Evolutionary conservation across 108 stramenopile genomes (phyloP).

Genomic region (Nannochloropsis gaditana): DNA sequence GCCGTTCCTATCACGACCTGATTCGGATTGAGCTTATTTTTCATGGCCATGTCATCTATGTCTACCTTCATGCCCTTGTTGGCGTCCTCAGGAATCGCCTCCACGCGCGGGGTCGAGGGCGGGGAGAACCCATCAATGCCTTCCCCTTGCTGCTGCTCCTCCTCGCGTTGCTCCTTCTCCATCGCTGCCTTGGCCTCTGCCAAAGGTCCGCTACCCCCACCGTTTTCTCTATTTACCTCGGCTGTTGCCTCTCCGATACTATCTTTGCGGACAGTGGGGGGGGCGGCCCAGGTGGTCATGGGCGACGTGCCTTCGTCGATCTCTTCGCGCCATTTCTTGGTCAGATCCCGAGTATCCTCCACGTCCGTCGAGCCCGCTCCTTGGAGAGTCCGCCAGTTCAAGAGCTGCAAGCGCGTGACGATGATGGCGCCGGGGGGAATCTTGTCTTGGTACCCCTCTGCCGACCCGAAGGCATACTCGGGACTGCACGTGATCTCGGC

Average conservation of each 20-base stretch:
- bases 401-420: background rate
- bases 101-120: background rate
- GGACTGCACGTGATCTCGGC: background rate
- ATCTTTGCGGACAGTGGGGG: background rate
- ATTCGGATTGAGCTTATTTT: background rate
- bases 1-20: constrained; percentile 5
- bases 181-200: background rate
- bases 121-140: background rate
- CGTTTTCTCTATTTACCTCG: background rate
- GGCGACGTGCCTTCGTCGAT: background rate
- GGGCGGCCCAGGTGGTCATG: background rate
- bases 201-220: background rate
- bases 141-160: background rate
- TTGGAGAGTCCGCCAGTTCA: background rate
- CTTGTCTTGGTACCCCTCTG: background rate
- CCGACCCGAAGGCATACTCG: background rate
- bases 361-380: background rate
- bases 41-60: background rate
- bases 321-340: constrained; percentile 13
- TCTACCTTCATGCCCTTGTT: constrained; percentile 1
- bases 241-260: background rate
- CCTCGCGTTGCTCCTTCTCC: background rate
- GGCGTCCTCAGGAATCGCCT: background rate
- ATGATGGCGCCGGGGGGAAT: background rate
- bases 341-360: background rate